Conservation (phyloP, 1,284 basidiomycete species). For the Grifola frondosa region DNA sequence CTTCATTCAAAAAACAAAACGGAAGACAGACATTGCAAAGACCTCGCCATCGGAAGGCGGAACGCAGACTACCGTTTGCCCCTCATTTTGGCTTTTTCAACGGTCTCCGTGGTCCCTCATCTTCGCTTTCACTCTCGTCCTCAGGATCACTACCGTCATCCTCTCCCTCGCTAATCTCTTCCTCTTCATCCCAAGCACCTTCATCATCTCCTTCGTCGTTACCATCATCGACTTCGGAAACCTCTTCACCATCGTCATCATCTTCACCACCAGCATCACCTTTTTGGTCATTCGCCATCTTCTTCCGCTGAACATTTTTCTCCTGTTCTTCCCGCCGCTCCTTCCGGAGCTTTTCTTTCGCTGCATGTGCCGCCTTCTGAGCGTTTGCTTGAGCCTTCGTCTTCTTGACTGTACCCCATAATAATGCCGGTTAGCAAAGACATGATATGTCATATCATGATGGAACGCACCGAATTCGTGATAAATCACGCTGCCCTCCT, state of each 20-base stretch:
- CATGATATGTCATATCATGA: neutral
- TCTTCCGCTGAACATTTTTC: slow-evolving; percentile 82
- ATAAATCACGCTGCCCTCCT: slow-evolving; percentile 86
- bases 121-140: slow-evolving; percentile 49
- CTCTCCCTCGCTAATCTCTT: slow-evolving; percentile 36
- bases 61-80: slow-evolving; percentile 36
- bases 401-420: slow-evolving; percentile 67
- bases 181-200: slow-evolving; percentile 34
- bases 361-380: slow-evolving; percentile 73
- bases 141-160: slow-evolving; percentile 42
- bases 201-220: slow-evolving; percentile 43
- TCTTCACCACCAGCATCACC: slow-evolving; percentile 40
- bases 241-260: slow-evolving; percentile 40
- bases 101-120: slow-evolving; percentile 34
- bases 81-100: slow-evolving; percentile 39
- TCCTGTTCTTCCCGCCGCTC: slow-evolving; percentile 85
- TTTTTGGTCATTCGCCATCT: slow-evolving; percentile 40
- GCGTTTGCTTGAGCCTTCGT: slow-evolving; percentile 67
- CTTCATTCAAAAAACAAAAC: neutral
- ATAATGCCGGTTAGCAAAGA: slow-evolving; percentile 8
- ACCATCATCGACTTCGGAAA: slow-evolving; percentile 40
- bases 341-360: slow-evolving; percentile 71
- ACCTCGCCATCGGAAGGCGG: no score
- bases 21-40: neutral
- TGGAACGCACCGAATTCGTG: slow-evolving; percentile 79